Base-by-base conservation (phyloP, 2,329 filamentous ascomycete species). In the Paraconiothyrium brasiliense region DNA sequence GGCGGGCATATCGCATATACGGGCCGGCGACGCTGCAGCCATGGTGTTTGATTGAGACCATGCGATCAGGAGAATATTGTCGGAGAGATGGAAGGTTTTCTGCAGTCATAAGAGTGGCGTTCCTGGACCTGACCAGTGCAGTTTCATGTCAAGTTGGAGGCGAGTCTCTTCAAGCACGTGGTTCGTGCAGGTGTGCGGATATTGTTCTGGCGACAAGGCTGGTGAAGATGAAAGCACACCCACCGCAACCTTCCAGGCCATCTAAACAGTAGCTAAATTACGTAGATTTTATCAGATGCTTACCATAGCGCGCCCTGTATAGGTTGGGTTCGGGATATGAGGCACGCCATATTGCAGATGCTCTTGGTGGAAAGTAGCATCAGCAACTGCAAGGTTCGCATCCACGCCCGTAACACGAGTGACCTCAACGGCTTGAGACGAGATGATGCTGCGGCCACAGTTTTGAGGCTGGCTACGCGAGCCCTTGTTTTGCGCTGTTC, bases 1-100 rank as follows among this genome's bases (percentile, higher is more conserved):
- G 59, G 59, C 49, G 48, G 55, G 57, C 56, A 58, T 60, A 67
- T 66, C 65, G 68, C 64, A 63, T 69, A 65, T 58, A 65, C 68
- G 72, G 72, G 55, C 70, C 70, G 71, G 65, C 60, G 67, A 61
- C 55, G 66, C 60, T 64, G 52, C 59, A 43, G 57, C 61, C 60
- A 60, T 56, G 50, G 46, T 39, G 50, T 67, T 57, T 66, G 57
- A 68, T 65, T 65, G 61, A 60, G 58, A 65, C 58, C 62, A 64
- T 62, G 65, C 56, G 60, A 37, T 43, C 22, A 56, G 56, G 47
- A 57, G 54, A 34, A 44, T 34, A 27, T 27, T 39, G 41, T 32
- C 50, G 39, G 55, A 49, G 22, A 59, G 55, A 62, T 48, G 46
- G 39, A 46, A 43, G 41, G 41, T 41, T 49, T 24, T 16, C 4